Base-by-base conservation (phyloP, 176 grass and related monocot genomes). In the Oryza meyeriana region DNA sequence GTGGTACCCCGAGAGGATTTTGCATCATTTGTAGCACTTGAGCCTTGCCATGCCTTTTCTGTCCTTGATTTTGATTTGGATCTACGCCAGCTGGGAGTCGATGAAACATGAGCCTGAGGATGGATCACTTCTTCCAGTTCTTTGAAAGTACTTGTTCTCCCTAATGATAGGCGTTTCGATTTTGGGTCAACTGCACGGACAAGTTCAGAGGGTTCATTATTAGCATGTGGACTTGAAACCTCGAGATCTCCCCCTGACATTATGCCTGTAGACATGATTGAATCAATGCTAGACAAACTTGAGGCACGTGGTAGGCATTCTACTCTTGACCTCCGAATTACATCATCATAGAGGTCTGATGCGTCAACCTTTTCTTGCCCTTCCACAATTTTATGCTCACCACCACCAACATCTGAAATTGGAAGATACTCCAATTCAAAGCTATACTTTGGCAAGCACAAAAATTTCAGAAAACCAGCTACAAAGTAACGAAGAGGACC, bases 351-450 rank as follows among this genome's bases (percentile, higher is more conserved):
- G 11, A 98, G 87, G 39, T 94, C 93, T 64, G 93, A 90, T 25
- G 83, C 61, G 52, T 88, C 89, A 69, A 64, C 75, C 70, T 86
- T 88, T 45, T 75, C 74, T 61, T 83, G 84, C 78, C 85, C 83
- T 78, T 72, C 79, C 69, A 79, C n/a, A 79, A 77, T 72, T 67
- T 81, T 76, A 88, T 82, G 82, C 50, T 83, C 83, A 85, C 67
- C 57, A 38, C 75, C 16, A 86, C 67, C 47, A 25, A 77, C 85
- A 72, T 94, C 88, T 40, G 80, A 77, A 33, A 81, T 57, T 18
- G 97, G 93, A 86, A 99, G 93, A 88, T 94, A 99, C 68, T 99
- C 97, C 83, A 99, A 66, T 69, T 99, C 97, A 90, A 96, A 99
- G 64, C 27, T 95, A 83, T 99, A 99, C 62, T 94, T 96, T 42